A percentile compares a stretch with the other conserved stretches of the same genome.
Evolutionary conservation across 2,329 filamentous ascomycete species (phyloP).

Genomic region (Penicillium italicum): DNA sequence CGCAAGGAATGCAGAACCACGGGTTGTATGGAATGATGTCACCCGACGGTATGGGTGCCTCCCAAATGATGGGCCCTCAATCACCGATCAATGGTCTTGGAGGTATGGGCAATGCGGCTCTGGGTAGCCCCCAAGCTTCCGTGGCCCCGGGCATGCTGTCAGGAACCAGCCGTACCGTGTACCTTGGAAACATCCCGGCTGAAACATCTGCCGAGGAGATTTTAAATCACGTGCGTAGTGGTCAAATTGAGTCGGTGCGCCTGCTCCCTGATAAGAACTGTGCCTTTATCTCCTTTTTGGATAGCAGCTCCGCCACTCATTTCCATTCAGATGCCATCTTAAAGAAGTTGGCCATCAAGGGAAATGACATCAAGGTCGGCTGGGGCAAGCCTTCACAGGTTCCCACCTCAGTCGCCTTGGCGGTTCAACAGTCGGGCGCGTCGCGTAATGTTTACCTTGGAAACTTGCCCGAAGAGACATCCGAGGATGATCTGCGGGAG

Average conservation of each 20-base stretch:
- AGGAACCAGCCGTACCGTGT: constrained; percentile 92
- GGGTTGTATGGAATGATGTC: constrained; percentile 82
- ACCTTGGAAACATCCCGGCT: constrained; percentile 96
- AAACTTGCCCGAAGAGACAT: constrained; percentile 83
- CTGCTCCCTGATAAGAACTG: constrained; percentile 98
- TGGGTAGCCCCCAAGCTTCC: constrained; percentile 66
- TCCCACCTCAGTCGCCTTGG: constrained; percentile 92
- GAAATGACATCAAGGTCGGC: constrained; percentile 98
- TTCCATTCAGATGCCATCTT: constrained; percentile 99
- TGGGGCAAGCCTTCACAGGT: constrained; percentile 99
- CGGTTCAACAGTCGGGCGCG: constrained; percentile 94
- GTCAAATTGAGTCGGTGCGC: constrained; percentile 98
- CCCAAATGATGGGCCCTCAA: constrained; percentile 78
- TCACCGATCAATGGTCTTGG: constrained; percentile 77
- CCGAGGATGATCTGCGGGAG: constrained; percentile 88
- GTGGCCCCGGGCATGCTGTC: constrained; percentile 77
- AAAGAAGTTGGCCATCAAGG: constrained; percentile 98
- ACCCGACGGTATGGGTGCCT: constrained; percentile 75
- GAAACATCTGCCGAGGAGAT: constrained; percentile 97
- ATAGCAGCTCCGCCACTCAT: constrained; percentile 94
- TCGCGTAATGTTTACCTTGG: constrained; percentile 97
- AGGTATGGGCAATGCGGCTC: constrained; percentile 57
- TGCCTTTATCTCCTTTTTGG: constrained; percentile 97
- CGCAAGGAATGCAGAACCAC: constrained; percentile 66
- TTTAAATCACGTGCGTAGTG: constrained; percentile 89